phyloP scores from a whole-genome alignment of 2,329 filamentous ascomycete species.

The Achaetomium macrosporum region DNA sequence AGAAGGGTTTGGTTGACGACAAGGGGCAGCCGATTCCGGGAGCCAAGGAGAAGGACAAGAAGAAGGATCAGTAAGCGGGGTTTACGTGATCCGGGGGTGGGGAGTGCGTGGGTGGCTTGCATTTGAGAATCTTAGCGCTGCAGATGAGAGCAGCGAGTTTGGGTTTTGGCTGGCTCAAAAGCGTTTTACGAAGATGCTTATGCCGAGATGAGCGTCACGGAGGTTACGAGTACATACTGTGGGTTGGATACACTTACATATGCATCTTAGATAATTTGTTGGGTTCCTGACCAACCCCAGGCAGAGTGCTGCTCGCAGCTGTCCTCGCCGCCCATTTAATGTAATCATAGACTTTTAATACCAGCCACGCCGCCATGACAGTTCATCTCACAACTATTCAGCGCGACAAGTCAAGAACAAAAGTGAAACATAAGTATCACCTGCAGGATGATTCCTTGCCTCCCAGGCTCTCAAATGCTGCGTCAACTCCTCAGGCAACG shows the following conservation, averaged over 20 bases:
- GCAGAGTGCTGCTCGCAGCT: background rate
- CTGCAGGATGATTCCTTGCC: too few relatives aligned
- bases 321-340: slow-evolving; percentile 2
- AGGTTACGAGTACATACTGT: background rate
- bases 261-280: background rate
- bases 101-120: background rate
- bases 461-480: too few relatives aligned
- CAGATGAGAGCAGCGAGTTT: too few relatives aligned
- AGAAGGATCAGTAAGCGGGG: slow-evolving; percentile 3
- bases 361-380: slow-evolving; percentile 5
- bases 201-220: background rate
- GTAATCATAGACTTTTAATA: slow-evolving; percentile 6
- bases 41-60: slow-evolving; percentile 20
- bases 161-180: too few relatives aligned
- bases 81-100: background rate
- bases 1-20: slow-evolving; percentile 40
- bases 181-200: background rate
- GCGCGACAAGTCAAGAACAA: too few relatives aligned
- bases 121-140: too few relatives aligned
- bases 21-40: slow-evolving; percentile 35
- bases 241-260: background rate
- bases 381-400: too few relatives aligned
- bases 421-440: too few relatives aligned
- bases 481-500: too few relatives aligned
- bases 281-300: background rate